Evolutionary conservation across 140 eudicot species (phyloP), one percentile per base, ranked within the genome.

Genomic region (Oenanthe javanica): DNA sequence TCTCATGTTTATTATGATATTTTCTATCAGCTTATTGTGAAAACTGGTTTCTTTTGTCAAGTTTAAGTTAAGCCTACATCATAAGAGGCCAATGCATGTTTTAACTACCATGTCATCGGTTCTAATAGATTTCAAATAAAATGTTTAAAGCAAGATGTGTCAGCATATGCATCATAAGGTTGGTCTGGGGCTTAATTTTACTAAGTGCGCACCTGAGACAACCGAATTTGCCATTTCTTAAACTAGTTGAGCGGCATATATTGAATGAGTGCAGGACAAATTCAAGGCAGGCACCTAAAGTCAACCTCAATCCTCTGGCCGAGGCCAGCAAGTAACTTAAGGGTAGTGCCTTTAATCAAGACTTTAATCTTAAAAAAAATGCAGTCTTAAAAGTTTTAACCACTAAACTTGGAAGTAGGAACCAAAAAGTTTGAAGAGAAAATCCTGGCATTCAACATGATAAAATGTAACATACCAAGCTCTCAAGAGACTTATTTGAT

Each of bases 401-500:
- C 40, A 63, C 38, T 63, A 23, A 1, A 21, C 31, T 59, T 18
- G 25, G 25, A 54, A 31, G 31, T 31, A 63, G 21, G 21, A 59
- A 59, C 66, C 2, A 2, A 6, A 10, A 25, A 64, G 72, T 10
- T 64, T 3, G 6, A 25, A 66, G 27, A 36, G 15, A 40, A 70
- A 15, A 15, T 38, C 11, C 75, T 70, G n/a, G 4, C 10, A 42
- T 13, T 76, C 47, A 81, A 59, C 83, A 76, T 74, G 96, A 89
- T 36, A 73, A 75, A 25, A 89, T 84, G 70, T 88, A 86, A 13
- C 77, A 83, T 67, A 84, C 83, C 47, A 92, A 88, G 36, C 80
- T 55, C 77, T 87, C 83, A 8, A 92, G 83, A 12, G 93, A 87
- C 69, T 61, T 76, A 38, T 77, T 45, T 40, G 92, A 85, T 57